Conservation (phyloP, 148 eudicot species). For the Rhododendron griersonianum region DNA sequence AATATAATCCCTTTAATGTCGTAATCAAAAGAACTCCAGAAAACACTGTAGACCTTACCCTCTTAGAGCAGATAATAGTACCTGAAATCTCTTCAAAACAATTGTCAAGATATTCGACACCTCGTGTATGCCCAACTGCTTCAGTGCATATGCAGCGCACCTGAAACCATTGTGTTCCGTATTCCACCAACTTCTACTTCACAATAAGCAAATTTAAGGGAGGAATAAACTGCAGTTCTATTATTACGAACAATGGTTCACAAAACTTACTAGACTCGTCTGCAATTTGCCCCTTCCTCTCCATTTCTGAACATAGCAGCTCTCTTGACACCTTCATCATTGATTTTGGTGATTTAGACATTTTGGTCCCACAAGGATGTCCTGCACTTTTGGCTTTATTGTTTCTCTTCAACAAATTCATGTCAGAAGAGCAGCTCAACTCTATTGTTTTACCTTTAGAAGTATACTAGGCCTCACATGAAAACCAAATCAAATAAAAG, state of each 20-base stretch:
- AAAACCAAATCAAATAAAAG: no score
- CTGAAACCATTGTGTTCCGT: slow-evolving; percentile 33
- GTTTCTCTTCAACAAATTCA: slow-evolving; percentile 22
- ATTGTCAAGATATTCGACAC: slow-evolving; percentile 93
- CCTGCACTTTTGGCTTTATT: slow-evolving; percentile 30
- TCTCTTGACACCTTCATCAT: slow-evolving; percentile 39
- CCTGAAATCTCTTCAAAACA: slow-evolving; percentile 97
- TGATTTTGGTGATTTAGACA: slow-evolving; percentile 40
- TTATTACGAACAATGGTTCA: neutral
- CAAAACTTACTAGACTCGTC: slow-evolving; percentile 49
- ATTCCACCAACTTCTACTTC: slow-evolving; percentile 32
- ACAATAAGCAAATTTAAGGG: neutral
- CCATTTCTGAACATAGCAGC: slow-evolving; percentile 33
- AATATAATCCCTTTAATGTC: neutral
- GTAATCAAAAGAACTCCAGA: neutral
- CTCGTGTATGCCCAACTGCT: slow-evolving; percentile 81
- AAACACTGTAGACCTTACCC: neutral
- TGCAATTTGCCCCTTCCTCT: slow-evolving; percentile 32
- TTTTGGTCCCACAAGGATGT: slow-evolving; percentile 31
- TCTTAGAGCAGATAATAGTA: slow-evolving; percentile 13
- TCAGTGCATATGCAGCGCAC: slow-evolving; percentile 79
- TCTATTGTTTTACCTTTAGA: no score
- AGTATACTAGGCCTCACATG: no score
- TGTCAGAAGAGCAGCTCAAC: no score
- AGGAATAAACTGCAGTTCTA: slow-evolving; percentile 5